These are phyloP conservation scores for Cryptococcus amylolentus DNA, from an alignment of 1,284 basidiomycete genomes.

Conservation along the genomic window DNA sequence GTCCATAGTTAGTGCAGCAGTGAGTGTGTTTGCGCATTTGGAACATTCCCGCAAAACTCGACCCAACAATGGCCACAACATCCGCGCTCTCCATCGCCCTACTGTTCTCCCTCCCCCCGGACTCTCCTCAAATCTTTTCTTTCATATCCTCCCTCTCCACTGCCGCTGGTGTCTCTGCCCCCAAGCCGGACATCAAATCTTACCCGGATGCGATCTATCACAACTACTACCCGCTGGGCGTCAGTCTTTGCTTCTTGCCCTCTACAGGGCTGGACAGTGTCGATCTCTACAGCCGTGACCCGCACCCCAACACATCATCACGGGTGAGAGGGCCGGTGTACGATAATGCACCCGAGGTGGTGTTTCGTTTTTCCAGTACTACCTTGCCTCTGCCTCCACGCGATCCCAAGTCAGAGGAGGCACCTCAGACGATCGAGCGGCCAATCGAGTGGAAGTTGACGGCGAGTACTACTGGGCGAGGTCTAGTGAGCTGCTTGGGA, in stretches of 20 bases:
- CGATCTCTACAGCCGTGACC: constrained; percentile 67
- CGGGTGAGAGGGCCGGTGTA: constrained; percentile 6
- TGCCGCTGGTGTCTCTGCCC: constrained; percentile 11
- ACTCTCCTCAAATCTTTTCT: constrained; percentile 6
- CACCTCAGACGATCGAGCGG: constrained; percentile 23
- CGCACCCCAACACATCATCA: constrained; percentile 2
- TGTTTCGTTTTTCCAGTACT: constrained; percentile 55
- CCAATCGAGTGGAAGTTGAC: constrained; percentile 54
- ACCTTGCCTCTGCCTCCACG: constrained; percentile 47
- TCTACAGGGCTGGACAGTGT: constrained; percentile 66
- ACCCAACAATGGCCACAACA: constrained; percentile 3
- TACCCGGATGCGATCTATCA: constrained; percentile 79
- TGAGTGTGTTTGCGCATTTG: neutral
- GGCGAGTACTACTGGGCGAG: constrained; percentile 62
- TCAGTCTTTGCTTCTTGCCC: constrained; percentile 68
- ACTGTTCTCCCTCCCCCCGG: constrained; percentile 12
- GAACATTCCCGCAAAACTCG: neutral
- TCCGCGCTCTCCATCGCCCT: constrained; percentile 3
- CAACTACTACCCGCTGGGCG: constrained; percentile 71
- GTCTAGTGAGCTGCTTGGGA: constrained; percentile 68
- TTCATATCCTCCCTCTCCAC: constrained; percentile 10
- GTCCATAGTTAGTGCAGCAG: neutral
- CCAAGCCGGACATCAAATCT: constrained; percentile 62
- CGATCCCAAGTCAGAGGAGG: constrained; percentile 10
- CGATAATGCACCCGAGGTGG: constrained; percentile 47